Conservation (phyloP, 2,329 filamentous ascomycete species). For the Talaromyces sp. region DNA sequence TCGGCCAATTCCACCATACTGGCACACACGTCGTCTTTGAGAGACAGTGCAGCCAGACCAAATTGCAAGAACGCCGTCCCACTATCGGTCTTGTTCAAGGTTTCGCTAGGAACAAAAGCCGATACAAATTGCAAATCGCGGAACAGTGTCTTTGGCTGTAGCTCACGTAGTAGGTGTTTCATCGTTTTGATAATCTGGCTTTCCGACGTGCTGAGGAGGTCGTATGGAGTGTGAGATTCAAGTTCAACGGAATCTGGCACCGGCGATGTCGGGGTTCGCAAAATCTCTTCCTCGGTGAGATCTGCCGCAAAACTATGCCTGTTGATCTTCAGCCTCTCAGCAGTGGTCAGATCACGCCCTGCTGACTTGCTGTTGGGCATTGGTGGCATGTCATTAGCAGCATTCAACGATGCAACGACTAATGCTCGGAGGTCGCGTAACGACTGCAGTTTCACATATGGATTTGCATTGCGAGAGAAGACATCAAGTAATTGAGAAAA, state of each 20-base stretch:
- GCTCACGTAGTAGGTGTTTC: slow-evolving; percentile 61
- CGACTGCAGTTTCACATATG: slow-evolving; percentile 76
- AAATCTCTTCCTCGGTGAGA: slow-evolving; percentile 15
- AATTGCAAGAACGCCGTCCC: slow-evolving; percentile 87
- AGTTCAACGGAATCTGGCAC: slow-evolving; percentile 26
- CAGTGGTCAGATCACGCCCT: slow-evolving; percentile 1
- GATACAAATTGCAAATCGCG: slow-evolving; percentile 71
- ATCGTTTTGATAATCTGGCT: slow-evolving; percentile 60
- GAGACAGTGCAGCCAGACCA: slow-evolving; percentile 75
- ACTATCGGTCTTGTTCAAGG: slow-evolving; percentile 53
- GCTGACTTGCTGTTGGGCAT: slow-evolving; percentile 5
- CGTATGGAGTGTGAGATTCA: slow-evolving; percentile 37
- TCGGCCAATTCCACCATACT: slow-evolving; percentile 76
- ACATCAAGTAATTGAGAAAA: slow-evolving; percentile 76
- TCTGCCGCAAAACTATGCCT: slow-evolving; percentile 30
- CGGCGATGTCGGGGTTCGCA: slow-evolving; percentile 19
- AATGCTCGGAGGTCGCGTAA: slow-evolving; percentile 78
- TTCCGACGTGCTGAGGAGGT: slow-evolving; percentile 52
- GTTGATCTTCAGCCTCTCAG: slow-evolving; percentile 14
- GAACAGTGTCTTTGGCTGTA: slow-evolving; percentile 75
- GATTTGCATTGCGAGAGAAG: slow-evolving; percentile 86
- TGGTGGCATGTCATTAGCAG: slow-evolving; percentile 40
- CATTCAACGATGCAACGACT: slow-evolving; percentile 68
- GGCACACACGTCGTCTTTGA: slow-evolving; percentile 82
- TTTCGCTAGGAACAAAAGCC: slow-evolving; percentile 54